Evolutionary conservation across 345 rosid genomes (phyloP), one percentile per base, ranked within the genome.

Genomic region (Abelmoschus esculentus): DNA sequence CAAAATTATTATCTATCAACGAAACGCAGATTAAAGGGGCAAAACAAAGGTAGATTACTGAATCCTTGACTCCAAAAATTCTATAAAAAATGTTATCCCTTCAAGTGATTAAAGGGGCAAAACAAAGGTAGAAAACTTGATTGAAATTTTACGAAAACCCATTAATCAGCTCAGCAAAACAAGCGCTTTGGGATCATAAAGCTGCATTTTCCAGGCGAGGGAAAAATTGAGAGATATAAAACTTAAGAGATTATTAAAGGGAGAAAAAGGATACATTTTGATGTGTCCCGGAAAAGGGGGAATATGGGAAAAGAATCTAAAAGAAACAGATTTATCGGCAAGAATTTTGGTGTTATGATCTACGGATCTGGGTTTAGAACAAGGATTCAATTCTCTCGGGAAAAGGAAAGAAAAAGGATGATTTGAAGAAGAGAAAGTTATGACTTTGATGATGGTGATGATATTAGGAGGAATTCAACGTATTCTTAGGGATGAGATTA

Each of bases 291-390:
- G 26, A 7, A 38, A 5, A 50, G 26, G 56, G 36, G 47, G 50
- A 52, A 19, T 32, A 34, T 11, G 26, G 29, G 10, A 53, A 15
- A 72, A 71, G 73, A 77, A 60, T 72, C 56, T 63, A 69, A 61
- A 61, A 64, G 56, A 26, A 47, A 61, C 77, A 64, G 60, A 62
- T 56, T 26, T 67, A 34, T 68, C 56, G 80, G 79, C 79, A 75
- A 67, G 62, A 75, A 78, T 74, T 70, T 70, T 29, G 67, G 66
- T 72, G 28, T 12, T 53, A 46, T 6, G 58, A 59, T 68, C 38
- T 4, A 4, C 38, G 38, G 38, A 34, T 34, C 36, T 32, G 36
- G 36, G 36, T 32, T 32, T 32, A 32, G 64, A 76, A 74, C 75
- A 67, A 17, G 66, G 56, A 58, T 47, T 34, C 74, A 54, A 69